phyloP scores from a whole-genome alignment of 352 stramenopile genomes.

The Phytophthora litchii region DNA sequence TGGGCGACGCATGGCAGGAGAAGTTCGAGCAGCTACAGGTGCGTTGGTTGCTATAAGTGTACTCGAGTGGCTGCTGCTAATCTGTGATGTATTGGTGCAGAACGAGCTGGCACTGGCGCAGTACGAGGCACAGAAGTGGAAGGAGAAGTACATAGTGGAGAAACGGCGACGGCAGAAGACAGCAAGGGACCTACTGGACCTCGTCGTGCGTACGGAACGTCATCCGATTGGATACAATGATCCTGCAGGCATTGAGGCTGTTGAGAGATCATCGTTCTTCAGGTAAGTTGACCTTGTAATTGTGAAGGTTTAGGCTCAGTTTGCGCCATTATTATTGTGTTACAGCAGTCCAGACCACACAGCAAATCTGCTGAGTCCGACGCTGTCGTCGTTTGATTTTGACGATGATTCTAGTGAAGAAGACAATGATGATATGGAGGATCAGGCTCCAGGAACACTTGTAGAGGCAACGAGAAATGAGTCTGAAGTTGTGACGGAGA shows the following conservation, averaged over 20 bases:
- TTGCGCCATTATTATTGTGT: not conserved
- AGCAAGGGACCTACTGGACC: conserved; percentile 67
- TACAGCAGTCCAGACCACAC: conserved; percentile 53
- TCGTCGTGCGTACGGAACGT: conserved; percentile 52
- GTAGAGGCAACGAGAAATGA: conserved; percentile 19
- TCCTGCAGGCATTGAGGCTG: not conserved
- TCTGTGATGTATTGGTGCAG: conserved; percentile 25
- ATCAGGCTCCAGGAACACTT: conserved; percentile 14
- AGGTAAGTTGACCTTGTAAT: conserved; percentile 33
- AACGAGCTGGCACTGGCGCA: conserved; percentile 64
- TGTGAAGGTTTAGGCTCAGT: not conserved
- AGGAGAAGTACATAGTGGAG: conserved; percentile 81
- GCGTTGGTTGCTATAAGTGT: not conserved
- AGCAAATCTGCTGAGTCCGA: conserved; percentile 75
- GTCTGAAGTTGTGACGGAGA: conserved; percentile 23
- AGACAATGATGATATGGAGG: conserved; percentile 16
- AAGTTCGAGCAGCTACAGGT: conserved; percentile 59
- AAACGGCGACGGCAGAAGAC: conserved; percentile 70
- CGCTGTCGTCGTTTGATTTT: conserved; percentile 88
- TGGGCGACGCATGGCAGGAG: conserved; percentile 36
- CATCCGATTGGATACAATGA: conserved; percentile 25
- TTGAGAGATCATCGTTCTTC: conserved; percentile 45
- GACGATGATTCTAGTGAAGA: conserved; percentile 73
- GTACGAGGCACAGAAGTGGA: conserved; percentile 80
- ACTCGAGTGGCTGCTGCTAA: not conserved